Evolutionary conservation across 2,329 filamentous ascomycete genomes (phyloP), one percentile per base, ranked within the genome.

Genomic region (Trichoderma arundinaceum): DNA sequence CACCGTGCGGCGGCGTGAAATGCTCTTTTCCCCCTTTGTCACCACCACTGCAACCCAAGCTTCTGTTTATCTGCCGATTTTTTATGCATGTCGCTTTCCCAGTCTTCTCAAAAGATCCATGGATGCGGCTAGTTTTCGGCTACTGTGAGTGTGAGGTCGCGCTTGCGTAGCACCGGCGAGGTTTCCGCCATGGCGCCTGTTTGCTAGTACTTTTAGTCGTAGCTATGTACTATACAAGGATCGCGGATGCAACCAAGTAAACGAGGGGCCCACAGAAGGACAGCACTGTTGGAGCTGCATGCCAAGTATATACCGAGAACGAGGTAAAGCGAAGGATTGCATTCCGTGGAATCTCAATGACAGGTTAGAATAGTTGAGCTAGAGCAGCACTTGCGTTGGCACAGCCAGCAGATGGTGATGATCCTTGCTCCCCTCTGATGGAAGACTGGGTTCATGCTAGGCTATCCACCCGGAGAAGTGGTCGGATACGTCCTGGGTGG

Each of bases 111-210:
- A 65, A 64, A 51, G 44, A 33, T 12, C 33, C 56, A 62, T 33
- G 44, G n/a, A 41, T 39, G 53, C 62, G 19, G 62, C 53, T 57
- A 33, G 38, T 6, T 35, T 61, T 61, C 59, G 59, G 52, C 28
- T 64, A 49, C 35, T 44, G 44, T 65, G 17, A 33, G 35, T 41
- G 10, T 22, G 43, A 58, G 22, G 48, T 43, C 19, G 46, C 38
- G 58, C 46, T 53, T 53, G 48, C 35, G 38, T 62, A 38, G 63
- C 35, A 53, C 63, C 22, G 19, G 44, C n/a, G 52, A 64, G n/a
- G 33, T 28, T 48, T 58, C 22, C 28, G 41, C 22, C 38, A 43
- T 49, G 58, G 44, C n/a, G 39, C 28, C 49, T 43, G 22, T 43
- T 61, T 51, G 58, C 58, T 43, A 15, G n/a, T n/a, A n/a, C n/a